Evolutionary conservation across 768 basidiomycete species (phyloP), one percentile per base, ranked within the genome.

Genomic region (Sistotremastrum niveocremeum): DNA sequence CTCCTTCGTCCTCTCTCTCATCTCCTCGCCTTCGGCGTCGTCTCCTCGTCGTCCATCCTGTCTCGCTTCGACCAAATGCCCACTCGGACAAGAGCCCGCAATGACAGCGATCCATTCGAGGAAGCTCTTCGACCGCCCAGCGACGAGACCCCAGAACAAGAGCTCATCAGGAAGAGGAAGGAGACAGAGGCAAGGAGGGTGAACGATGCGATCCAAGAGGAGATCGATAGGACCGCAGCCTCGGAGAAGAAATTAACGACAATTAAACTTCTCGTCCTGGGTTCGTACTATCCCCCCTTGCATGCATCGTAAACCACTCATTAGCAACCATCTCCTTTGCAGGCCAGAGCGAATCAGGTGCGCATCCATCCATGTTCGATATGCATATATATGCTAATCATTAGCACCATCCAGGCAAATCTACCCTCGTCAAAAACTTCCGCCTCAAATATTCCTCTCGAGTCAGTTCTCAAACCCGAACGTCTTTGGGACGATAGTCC

Each of bases 321-420:
- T 20, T 20, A 20, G 20, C 20, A 20, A 20, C 20, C 20, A 20
- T 20, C 20, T 20, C 20, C 20, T 20, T 20, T 20, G 20, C 20
- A 20, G 20, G 85, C 6, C 85, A 87, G 68, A 84, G 80, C 64
- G 84, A 88, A 66, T 83, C 79, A 5, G 84, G 84, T 79, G 58
- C 52, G 79, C 62, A 20, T 5, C 37, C 41, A 35, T 5, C 28
- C 44, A 11, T 7, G 36, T 33, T 52, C 52, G 55, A 34, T 48
- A 20, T 20, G 20, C 20, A 20, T 6, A 20, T 42, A 35, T 46
- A 33, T 47, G 45, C 49, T 43, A 44, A 30, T 46, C 37, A 20
- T 20, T 20, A 20, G 20, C 20, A 20, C 20, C 20, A 20, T 20
- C 2, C 20, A 20, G 20, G 20, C 20, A 20, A 20, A 20, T 20